Base-by-base conservation (phyloP, 2,329 filamentous ascomycete species). In the Apiospora sp. region DNA sequence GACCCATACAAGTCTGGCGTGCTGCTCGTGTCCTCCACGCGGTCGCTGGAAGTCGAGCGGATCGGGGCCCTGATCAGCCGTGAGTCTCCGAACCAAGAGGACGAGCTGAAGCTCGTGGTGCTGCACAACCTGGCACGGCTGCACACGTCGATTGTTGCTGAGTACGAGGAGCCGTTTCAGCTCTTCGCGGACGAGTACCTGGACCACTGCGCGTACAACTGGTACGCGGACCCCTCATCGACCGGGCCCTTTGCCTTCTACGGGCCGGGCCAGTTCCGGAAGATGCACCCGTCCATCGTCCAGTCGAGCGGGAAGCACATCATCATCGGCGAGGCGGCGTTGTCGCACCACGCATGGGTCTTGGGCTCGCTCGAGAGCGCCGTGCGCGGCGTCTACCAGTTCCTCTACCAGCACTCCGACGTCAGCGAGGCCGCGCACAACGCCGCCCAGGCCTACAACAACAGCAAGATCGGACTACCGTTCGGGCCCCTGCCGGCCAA, bases 21-120 rank as follows among this genome's bases (percentile, higher is more conserved):
- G 4, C 78, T 84, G 8, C 75, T 84, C 3, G 76, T 73, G n/a
- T 81, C 79, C 2, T 84, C 84, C 72, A 80, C 79, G 1, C 83
- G 81, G 81, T 72, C 71, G 27, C 81, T 83, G 71, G 83, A 84
- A 72, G 79, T 82, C 1, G 44, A 75, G 13, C 77, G 82, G 16
- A 74, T 84, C 27, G 81, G 79, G 24, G 69, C 80, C 14, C 75
- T 81, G 46, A 72, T 77, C 16, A 43, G 61, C 6, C 73, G 41
- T 19, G 51, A 71, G 24, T 75, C 75, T 0, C 74, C 75, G 16
- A 41, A 72, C 0, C 72, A n/a, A 70, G 78, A 81, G 61, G 72
- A 75, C 0, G 75, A 77, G 24, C 76, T 83, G 10, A 74, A 76
- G 27, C 75, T 77, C 13, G 71, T 81, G 16, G 67, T 82, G 1